These are phyloP conservation scores for Rachicladosporium sp. DNA, from an alignment of 2,329 filamentous ascomycete species.

Conservation along the genomic window DNA sequence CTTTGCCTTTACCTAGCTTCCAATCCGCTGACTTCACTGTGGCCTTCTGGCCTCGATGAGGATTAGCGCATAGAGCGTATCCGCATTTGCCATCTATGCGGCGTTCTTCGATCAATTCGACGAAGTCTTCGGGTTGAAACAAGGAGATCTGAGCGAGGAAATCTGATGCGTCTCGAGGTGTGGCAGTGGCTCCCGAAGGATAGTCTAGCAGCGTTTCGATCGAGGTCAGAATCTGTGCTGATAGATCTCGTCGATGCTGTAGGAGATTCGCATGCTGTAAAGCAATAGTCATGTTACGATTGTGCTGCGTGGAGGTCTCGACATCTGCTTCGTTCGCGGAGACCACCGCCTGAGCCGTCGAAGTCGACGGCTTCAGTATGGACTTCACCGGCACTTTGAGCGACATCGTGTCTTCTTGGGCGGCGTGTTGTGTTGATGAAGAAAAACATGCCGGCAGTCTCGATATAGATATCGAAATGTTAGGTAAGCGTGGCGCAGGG, in stretches of 20 bases:
- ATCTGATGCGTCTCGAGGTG: conserved; percentile 45
- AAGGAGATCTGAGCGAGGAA: conserved; percentile 57
- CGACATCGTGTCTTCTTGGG: too few relatives aligned
- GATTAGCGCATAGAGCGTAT: conserved; percentile 63
- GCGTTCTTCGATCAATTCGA: conserved; percentile 76
- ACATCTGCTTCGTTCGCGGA: conserved; percentile 15
- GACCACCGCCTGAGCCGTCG: too few relatives aligned
- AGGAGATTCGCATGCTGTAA: conserved; percentile 72
- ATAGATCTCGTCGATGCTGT: conserved; percentile 68
- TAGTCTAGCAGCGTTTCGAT: conserved; percentile 60
- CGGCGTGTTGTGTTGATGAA: too few relatives aligned
- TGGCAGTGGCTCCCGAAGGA: conserved; percentile 39
- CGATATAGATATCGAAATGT: too few relatives aligned
- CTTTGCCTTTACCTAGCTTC: conserved; percentile 60
- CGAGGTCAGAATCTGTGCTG: conserved; percentile 58
- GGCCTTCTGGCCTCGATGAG: conserved; percentile 43
- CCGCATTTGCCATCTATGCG: conserved; percentile 75
- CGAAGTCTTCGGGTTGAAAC: conserved; percentile 83
- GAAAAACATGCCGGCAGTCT: too few relatives aligned
- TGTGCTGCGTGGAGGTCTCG: conserved; percentile 18
- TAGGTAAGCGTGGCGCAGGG: too few relatives aligned
- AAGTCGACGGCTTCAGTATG: too few relatives aligned
- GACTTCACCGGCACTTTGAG: too few relatives aligned
- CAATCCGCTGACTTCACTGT: conserved; percentile 35
- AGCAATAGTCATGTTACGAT: conserved; percentile 49